These are phyloP conservation scores for Phytophthora sp. DNA, from an alignment of 352 stramenopile species.

Conservation along the genomic window DNA sequence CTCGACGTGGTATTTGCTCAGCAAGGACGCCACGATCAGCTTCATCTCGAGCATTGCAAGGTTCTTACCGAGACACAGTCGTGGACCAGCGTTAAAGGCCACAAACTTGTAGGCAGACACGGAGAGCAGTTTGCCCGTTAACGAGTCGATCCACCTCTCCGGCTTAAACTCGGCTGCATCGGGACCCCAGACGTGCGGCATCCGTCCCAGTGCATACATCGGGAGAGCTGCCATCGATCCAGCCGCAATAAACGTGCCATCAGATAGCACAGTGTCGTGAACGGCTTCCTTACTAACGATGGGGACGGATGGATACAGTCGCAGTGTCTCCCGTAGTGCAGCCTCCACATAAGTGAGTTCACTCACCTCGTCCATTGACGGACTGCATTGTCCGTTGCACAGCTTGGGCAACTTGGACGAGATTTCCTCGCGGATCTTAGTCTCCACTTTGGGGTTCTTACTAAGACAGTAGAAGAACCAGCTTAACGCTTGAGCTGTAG, in stretches of 20 bases:
- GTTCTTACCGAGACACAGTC: constrained; percentile 72
- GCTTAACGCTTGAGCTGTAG: constrained; percentile 69
- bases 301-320: constrained; percentile 68
- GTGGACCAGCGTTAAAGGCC: constrained; percentile 74
- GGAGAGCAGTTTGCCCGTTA: constrained; percentile 33
- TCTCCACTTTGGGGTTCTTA: constrained; percentile 51
- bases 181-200: constrained; percentile 62
- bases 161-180: constrained; percentile 69
- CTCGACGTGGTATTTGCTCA: constrained; percentile 66
- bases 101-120: constrained; percentile 70
- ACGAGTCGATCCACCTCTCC: constrained; percentile 67
- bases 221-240: constrained; percentile 42
- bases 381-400: constrained; percentile 20
- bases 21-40: constrained; percentile 58
- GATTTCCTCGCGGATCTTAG: constrained; percentile 57
- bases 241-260: constrained; percentile 64
- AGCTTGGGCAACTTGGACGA: constrained; percentile 30
- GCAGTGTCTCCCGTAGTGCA: constrained; percentile 63
- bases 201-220: constrained; percentile 62
- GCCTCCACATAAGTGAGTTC: constrained; percentile 57
- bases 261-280: constrained; percentile 39
- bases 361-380: constrained; percentile 51
- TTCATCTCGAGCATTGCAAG: constrained; percentile 89
- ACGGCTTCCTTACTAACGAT: constrained; percentile 41
- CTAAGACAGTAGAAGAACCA: constrained; percentile 79